These are phyloP conservation scores for Dichotomopilus funicola DNA, from an alignment of 2,329 filamentous ascomycete genomes.

Conservation along the genomic window DNA sequence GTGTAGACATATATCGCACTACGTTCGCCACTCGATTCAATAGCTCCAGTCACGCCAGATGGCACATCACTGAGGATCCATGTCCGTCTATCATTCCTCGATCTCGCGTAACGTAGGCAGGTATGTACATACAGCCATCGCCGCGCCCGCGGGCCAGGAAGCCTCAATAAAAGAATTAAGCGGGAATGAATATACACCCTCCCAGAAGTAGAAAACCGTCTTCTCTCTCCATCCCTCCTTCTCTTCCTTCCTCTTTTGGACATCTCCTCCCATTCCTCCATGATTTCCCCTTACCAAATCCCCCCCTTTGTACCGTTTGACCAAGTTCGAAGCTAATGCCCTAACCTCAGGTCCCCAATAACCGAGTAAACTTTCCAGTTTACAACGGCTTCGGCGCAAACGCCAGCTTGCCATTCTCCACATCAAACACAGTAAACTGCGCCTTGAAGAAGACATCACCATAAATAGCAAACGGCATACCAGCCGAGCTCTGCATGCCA, in stretches of 20 bases:
- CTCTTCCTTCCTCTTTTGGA: no score
- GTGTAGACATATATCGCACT: no score
- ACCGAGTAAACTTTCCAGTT: background rate
- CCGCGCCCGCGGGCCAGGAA: background rate
- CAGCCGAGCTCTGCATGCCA: slow-evolving; percentile 54
- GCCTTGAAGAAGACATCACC: slow-evolving; percentile 66
- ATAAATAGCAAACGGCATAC: slow-evolving; percentile 57
- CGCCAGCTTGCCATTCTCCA: slow-evolving; percentile 38
- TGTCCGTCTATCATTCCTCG: background rate
- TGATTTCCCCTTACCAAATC: no score
- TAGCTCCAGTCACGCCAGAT: no score
- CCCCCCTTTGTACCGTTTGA: no score
- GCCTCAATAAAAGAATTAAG: background rate
- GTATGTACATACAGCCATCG: background rate
- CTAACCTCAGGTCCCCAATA: background rate
- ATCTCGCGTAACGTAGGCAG: background rate
- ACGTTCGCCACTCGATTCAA: no score
- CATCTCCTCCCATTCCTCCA: no score
- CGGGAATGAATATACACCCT: slow-evolving; percentile 1
- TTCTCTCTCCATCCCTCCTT: background rate
- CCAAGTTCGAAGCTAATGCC: no score
- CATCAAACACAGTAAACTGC: slow-evolving; percentile 60
- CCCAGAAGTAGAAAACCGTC: background rate
- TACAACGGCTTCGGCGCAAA: slow-evolving; percentile 34
- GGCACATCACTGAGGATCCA: background rate